Evolutionary conservation across 305 asterid genomes (phyloP).

Genomic region (Caryopteris hybrid): DNA sequence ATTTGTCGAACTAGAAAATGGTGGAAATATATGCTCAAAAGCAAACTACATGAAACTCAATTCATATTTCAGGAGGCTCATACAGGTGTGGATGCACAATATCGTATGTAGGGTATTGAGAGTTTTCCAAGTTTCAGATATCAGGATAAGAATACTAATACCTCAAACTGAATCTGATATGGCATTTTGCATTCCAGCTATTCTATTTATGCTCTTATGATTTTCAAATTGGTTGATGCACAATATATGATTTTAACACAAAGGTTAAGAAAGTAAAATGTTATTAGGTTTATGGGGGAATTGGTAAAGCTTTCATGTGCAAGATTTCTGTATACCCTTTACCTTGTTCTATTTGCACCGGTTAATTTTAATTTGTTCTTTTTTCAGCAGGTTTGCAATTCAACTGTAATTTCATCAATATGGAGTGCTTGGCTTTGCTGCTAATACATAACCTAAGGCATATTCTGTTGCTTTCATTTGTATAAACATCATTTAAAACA

Average conservation of each 20-base stretch:
- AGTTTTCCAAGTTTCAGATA: not conserved
- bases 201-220: not conserved
- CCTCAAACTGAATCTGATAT: not conserved
- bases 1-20: not conserved
- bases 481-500: not conserved
- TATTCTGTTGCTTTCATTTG: not conserved
- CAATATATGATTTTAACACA: not conserved
- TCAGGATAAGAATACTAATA: not conserved
- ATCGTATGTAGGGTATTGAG: not conserved
- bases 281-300: not conserved
- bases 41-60: not conserved
- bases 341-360: not conserved
- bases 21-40: not conserved
- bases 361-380: not conserved
- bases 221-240: not conserved
- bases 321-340: not conserved
- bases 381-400: slow-evolving; percentile 14
- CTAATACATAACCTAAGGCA: not conserved
- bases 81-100: not conserved
- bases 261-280: not conserved
- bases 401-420: not conserved
- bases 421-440: slow-evolving; percentile 7
- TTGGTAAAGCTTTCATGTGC: not conserved
- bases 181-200: not conserved
- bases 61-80: not conserved